phyloP scores from a whole-genome alignment of 176 grass and related monocot genomes.

The Pharus latifolius region DNA sequence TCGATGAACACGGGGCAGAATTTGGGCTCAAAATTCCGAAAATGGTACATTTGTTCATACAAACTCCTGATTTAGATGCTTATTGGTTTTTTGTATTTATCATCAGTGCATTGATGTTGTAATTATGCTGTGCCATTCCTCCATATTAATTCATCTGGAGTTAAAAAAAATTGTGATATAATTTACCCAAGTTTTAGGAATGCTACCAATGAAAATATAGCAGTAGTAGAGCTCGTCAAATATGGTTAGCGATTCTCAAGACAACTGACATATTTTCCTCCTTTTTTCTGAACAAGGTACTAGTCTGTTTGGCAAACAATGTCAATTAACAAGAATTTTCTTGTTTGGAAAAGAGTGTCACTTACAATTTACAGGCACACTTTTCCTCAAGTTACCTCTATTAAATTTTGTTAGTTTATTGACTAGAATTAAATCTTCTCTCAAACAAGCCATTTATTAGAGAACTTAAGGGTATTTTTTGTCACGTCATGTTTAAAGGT shows the following conservation, averaged over 20 bases:
- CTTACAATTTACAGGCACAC: no score
- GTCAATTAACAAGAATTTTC: no score
- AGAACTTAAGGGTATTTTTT: no score
- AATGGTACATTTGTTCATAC: conserved; percentile 36
- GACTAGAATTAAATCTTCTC: no score
- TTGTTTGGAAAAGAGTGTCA: no score
- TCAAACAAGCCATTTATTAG: no score
- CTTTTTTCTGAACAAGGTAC: no score
- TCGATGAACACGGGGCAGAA: conserved; percentile 41
- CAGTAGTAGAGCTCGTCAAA: not conserved
- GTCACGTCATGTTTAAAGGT: no score
- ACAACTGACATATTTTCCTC: not conserved
- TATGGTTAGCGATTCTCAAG: not conserved
- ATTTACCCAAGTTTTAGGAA: not conserved
- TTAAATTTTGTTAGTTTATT: no score
- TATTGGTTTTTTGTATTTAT: not conserved
- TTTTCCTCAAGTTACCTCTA: no score
- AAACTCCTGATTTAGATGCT: not conserved
- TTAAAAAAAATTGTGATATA: not conserved
- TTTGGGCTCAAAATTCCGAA: conserved; percentile 20
- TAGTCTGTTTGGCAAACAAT: no score
- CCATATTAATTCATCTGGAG: not conserved
- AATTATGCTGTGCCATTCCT: not conserved
- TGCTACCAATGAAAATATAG: not conserved
- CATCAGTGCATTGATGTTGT: not conserved